Conservation (phyloP, 495 filamentous ascomycete species). For the Aspergillus panamensis region DNA sequence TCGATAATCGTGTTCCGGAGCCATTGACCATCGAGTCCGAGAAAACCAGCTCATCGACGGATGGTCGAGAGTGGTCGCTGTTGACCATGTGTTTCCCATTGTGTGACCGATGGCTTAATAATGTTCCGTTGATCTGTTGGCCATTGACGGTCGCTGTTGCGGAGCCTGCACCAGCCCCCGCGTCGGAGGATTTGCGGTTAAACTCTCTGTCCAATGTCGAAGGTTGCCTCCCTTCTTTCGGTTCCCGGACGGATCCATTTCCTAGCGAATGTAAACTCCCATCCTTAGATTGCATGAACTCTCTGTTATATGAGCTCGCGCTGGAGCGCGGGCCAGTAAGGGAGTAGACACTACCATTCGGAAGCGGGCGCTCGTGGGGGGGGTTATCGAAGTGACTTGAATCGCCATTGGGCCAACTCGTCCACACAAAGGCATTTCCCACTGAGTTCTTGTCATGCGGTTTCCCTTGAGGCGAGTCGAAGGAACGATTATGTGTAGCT, state of each 20-base stretch:
- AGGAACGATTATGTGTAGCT: constrained; percentile 35
- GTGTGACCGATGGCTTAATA: constrained; percentile 24
- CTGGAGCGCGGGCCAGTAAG: constrained; percentile 48
- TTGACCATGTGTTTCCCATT: constrained; percentile 41
- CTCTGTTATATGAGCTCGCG: constrained; percentile 48
- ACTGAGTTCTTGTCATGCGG: constrained; percentile 46
- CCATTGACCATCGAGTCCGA: constrained; percentile 31
- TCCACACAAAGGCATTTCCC: constrained; percentile 48
- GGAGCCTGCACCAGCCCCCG: constrained; percentile 32
- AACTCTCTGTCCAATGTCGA: constrained; percentile 34
- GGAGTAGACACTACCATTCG: constrained; percentile 45
- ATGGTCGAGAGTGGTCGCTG: constrained; percentile 37
- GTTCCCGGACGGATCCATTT: constrained; percentile 42
- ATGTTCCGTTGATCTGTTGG: constrained; percentile 37
- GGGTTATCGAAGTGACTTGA: constrained; percentile 32
- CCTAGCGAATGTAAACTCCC: constrained; percentile 51
- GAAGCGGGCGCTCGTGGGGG: constrained; percentile 37
- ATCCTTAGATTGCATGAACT: constrained; percentile 48
- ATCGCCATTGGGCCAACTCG: constrained; percentile 47
- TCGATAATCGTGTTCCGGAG: constrained; percentile 32
- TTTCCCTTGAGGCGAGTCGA: constrained; percentile 42
- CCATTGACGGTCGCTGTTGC: constrained; percentile 26
- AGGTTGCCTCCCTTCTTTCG: constrained; percentile 38
- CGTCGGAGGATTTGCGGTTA: constrained; percentile 32
- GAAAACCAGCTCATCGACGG: constrained; percentile 31